phyloP scores from a whole-genome alignment of 768 basidiomycete species.

The Coprinopsis cinerea region DNA sequence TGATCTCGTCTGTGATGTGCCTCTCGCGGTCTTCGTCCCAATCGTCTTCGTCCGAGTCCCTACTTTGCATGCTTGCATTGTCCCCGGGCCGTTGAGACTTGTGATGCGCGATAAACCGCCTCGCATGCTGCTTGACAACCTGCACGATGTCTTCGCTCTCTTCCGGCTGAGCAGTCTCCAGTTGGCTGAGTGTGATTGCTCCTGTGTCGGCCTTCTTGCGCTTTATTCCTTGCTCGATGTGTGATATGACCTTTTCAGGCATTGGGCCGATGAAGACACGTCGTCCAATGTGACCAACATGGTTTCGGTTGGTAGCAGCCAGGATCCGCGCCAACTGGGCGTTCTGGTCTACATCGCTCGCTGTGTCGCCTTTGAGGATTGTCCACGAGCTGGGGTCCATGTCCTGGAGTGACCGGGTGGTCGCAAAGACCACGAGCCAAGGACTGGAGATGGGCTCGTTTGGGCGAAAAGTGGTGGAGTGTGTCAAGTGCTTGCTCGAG shows the following conservation, averaged over 20 bases:
- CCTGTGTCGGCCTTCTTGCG: constrained; percentile 19
- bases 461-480: too few species aligned
- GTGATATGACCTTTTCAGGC: constrained; percentile 52
- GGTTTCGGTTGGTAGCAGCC: background rate
- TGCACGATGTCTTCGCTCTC: constrained; percentile 35
- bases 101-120: constrained; percentile 49
- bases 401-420: too few species aligned
- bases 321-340: background rate
- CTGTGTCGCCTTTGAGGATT: background rate
- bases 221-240: constrained; percentile 31
- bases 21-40: constrained; percentile 54
- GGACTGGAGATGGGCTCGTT: too few species aligned
- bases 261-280: constrained; percentile 75
- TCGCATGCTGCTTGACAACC: constrained; percentile 55
- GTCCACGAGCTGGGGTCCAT: background rate
- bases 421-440: too few species aligned
- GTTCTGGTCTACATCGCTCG: background rate
- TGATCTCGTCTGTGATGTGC: constrained; percentile 49
- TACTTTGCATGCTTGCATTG: background rate
- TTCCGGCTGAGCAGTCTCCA: constrained; percentile 23
- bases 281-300: constrained; percentile 21
- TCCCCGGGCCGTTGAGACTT: background rate
- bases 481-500: too few species aligned
- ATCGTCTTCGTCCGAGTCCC: constrained; percentile 42
- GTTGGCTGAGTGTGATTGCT: constrained; percentile 19